Evolutionary conservation across 306 rosid species (phyloP).

Genomic region (Corylus americana): DNA sequence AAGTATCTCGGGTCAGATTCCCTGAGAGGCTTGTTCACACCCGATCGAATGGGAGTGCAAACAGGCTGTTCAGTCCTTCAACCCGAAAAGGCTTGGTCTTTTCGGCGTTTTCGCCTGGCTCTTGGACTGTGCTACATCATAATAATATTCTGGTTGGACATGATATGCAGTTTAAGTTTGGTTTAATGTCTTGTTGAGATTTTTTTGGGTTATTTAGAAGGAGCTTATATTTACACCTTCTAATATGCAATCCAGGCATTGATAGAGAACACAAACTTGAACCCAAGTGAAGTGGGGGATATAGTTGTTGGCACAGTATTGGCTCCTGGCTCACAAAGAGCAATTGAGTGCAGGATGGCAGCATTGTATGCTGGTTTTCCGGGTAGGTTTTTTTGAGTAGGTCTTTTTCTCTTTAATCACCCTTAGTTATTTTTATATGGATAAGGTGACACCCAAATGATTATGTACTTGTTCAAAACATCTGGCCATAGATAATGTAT

Average conservation of each 20-base stretch:
- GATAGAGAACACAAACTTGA: constrained; percentile 70
- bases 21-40: too few relatives aligned
- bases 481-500: neutral
- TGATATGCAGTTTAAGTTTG: neutral
- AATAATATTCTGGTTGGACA: constrained; percentile 8
- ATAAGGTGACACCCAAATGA: neutral
- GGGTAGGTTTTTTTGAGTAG: constrained; percentile 40
- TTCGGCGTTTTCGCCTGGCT: too few relatives aligned
- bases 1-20: too few relatives aligned
- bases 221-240: neutral
- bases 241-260: constrained; percentile 56
- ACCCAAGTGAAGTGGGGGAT: constrained; percentile 84
- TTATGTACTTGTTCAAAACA: neutral
- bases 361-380: constrained; percentile 91
- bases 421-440: neutral
- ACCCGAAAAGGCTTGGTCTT: too few relatives aligned
- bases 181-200: neutral
- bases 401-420: neutral
- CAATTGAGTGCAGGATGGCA: constrained; percentile 90
- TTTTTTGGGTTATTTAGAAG: neutral
- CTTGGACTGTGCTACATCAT: too few relatives aligned
- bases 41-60: too few relatives aligned
- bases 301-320: constrained; percentile 89
- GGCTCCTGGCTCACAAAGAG: constrained; percentile 88
- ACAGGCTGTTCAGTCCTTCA: too few relatives aligned